Evolutionary conservation across 768 basidiomycete genomes (phyloP).

Genomic region (Russula ochroleuca): DNA sequence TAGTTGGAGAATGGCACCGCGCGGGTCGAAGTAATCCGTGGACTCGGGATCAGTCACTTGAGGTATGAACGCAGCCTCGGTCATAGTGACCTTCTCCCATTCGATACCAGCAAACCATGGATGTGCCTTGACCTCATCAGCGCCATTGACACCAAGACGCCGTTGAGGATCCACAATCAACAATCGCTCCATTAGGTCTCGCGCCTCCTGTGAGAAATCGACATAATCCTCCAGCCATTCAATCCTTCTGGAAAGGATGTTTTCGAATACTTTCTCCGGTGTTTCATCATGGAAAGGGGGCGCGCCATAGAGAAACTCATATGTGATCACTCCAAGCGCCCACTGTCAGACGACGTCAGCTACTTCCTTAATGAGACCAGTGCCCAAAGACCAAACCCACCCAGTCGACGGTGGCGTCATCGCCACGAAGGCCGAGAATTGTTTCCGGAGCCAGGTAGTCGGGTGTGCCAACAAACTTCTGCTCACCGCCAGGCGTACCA

Average conservation of each 20-base stretch:
- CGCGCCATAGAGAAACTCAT: conserved; percentile 95
- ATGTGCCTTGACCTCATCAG: conserved; percentile 89
- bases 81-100: conserved; percentile 86
- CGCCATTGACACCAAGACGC: conserved; percentile 82
- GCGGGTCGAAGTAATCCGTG: conserved; percentile 98
- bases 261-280: conserved; percentile 96
- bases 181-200: conserved; percentile 85
- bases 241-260: conserved; percentile 89
- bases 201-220: conserved; percentile 78
- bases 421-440: conserved; percentile 90
- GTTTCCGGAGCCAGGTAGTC: conserved; percentile 97
- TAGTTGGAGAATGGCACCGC: conserved; percentile 84
- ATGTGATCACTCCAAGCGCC: conserved; percentile 97
- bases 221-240: conserved; percentile 96
- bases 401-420: conserved; percentile 97
- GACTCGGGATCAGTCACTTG: conserved; percentile 94
- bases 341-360: conserved; percentile 53
- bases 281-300: conserved; percentile 98
- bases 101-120: conserved; percentile 88
- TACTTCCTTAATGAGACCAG: conserved; percentile 1
- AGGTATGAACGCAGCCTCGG: conserved; percentile 93
- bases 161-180: conserved; percentile 73
- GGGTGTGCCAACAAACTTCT: conserved; percentile 96
- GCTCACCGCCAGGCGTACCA: conserved; percentile 73
- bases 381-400: conserved; percentile 44